These are phyloP conservation scores for Onygenales sp. DNA, from an alignment of 2,329 filamentous ascomycete genomes.

Conservation along the genomic window DNA sequence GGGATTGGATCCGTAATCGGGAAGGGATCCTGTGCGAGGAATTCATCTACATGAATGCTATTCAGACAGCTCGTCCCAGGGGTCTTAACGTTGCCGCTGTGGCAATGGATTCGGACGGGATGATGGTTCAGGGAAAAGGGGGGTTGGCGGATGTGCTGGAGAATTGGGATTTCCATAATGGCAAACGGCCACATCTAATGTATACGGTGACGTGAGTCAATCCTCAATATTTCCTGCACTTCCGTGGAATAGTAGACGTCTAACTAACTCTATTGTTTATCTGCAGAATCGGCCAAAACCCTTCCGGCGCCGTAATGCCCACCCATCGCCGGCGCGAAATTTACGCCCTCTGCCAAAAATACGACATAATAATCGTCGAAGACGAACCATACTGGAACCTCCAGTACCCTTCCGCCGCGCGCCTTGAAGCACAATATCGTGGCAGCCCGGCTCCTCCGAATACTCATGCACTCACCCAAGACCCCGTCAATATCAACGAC, in stretches of 20 bases:
- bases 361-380: conserved; percentile 84
- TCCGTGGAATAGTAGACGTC: background rate
- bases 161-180: conserved; percentile 69
- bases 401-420: conserved; percentile 65
- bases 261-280: background rate
- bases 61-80: conserved; percentile 56
- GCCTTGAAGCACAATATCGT: conserved; percentile 25
- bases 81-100: conserved; percentile 67
- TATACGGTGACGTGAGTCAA: conserved; percentile 76
- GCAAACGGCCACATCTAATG: conserved; percentile 70
- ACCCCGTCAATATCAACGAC: conserved; percentile 32
- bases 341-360: conserved; percentile 70
- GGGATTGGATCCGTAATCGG: conserved; percentile 57
- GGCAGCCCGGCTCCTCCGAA: conserved; percentile 7
- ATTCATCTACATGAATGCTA: conserved; percentile 70
- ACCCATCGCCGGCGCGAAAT: conserved; percentile 65
- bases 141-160: conserved; percentile 68
- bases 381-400: conserved; percentile 96
- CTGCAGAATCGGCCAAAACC: conserved; percentile 74
- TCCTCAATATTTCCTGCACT: background rate
- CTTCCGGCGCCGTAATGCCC: conserved; percentile 66
- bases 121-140: conserved; percentile 63
- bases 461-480: conserved; percentile 11
- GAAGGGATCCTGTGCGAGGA: conserved; percentile 71
- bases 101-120: conserved; percentile 67